A percentile compares a stretch with the other conserved stretches of the same genome.
phyloP scores from a whole-genome alignment of 768 basidiomycete species.

The Glaciozyma antarctica region DNA sequence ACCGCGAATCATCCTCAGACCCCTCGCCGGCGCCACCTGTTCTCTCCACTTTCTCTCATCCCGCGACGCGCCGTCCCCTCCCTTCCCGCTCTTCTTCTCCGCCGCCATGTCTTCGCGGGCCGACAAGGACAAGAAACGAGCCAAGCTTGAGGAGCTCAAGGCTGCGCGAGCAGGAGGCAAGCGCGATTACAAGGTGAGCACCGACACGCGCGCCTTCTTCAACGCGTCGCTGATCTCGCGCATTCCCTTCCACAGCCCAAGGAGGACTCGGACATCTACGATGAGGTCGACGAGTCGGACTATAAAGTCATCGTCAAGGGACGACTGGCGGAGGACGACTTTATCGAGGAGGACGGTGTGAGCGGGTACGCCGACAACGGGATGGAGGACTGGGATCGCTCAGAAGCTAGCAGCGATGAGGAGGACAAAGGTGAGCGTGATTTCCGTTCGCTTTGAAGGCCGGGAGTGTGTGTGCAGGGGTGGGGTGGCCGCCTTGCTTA shows the following conservation, averaged over 20 bases:
- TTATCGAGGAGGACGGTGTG: constrained; percentile 79
- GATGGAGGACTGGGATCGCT: constrained; percentile 70
- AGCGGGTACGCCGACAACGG: constrained; percentile 88
- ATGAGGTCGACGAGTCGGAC: constrained; percentile 80
- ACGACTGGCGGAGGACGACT: constrained; percentile 77
- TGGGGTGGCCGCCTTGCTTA: not conserved
- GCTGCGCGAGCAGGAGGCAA: constrained; percentile 40
- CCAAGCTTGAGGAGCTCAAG: constrained; percentile 39
- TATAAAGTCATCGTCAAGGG: constrained; percentile 76
- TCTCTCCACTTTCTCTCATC: too few relatives aligned
- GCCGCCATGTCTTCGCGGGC: too few relatives aligned
- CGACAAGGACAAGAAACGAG: constrained; percentile 5
- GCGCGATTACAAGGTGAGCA: constrained; percentile 39
- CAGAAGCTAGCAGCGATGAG: constrained; percentile 31
- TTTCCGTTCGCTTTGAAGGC: not conserved
- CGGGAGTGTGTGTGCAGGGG: not conserved
- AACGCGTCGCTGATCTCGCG: constrained; percentile 6
- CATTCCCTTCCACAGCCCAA: constrained; percentile 17
- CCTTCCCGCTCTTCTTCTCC: too few relatives aligned
- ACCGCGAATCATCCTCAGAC: too few relatives aligned
- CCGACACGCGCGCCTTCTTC: not conserved
- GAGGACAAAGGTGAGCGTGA: constrained; percentile 35
- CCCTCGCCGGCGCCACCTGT: too few relatives aligned
- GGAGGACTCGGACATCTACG: constrained; percentile 65
- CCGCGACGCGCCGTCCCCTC: too few relatives aligned